Evolutionary conservation across 495 filamentous ascomycete species (phyloP), one percentile per base, ranked within the genome.

Genomic region (Neurospora sp.): DNA sequence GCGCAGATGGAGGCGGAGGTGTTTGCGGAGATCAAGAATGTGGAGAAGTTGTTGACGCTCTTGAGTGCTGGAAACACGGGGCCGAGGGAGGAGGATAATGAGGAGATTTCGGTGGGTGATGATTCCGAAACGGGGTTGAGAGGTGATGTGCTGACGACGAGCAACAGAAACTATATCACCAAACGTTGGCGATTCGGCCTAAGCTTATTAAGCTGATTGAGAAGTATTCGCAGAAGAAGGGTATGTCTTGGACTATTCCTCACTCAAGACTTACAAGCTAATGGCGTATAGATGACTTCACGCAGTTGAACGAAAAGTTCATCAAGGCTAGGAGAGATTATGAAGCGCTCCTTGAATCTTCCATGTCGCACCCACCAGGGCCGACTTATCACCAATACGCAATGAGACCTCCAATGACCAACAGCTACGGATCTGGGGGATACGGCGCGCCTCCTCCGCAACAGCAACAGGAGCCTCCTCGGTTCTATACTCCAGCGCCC

Each of bases 211-310:
- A 99, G 83, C 83, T 99, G 66, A 99, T 99, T 82, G 96, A 96
- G 70, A 99, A 98, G 83, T 99, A 99, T 77, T 97, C 96, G 16
- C 96, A 99, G 79, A 98, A 97, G 89, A 99, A 99, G 83, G 96
- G 94, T 96, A 85, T 72, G 78, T 68, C 6, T 27, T 14, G 14
- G 39, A 16, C 48, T 71, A 0, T 38, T 14, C 68, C n/a, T 27
- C 16, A 7, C 9, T 31, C 22, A 20, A 53, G 3, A 31, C 18
- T 22, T 12, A 14, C 41, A 40, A 37, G 68, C 76, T 81, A 69
- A 82, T 75, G 18, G 11, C 2, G 7, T n/a, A 27, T 73, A 97
- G 94, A 99, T 82, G 96, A 99, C 78, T 98, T 99, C 79, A 97
- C 95, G 3, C 94, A 97, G 78, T 87, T 99, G 53, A 99, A 99